phyloP scores from a whole-genome alignment of 2,329 filamentous ascomycete species.

The Dactylella cylindrospora region DNA sequence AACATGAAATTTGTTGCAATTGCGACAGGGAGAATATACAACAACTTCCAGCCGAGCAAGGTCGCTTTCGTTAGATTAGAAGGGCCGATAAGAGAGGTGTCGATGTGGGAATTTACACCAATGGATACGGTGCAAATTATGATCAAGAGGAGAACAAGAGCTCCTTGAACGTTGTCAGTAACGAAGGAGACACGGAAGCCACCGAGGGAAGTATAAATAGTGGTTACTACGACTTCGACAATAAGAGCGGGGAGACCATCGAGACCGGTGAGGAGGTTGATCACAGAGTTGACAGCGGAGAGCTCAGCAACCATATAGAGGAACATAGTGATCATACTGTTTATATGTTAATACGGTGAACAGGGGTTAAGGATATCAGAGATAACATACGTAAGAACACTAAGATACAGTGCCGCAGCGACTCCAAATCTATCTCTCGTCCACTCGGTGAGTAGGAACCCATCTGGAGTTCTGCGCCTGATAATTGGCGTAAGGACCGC shows the following conservation, averaged over 20 bases:
- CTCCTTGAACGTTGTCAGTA: slow-evolving; percentile 78
- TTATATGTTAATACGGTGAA: slow-evolving; percentile 20
- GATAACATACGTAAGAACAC: slow-evolving; percentile 63
- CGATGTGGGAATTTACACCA: slow-evolving; percentile 71
- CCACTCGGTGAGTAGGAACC: slow-evolving; percentile 84
- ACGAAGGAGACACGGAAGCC: slow-evolving; percentile 83
- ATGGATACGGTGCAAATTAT: slow-evolving; percentile 76
- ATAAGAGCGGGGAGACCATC: slow-evolving; percentile 74
- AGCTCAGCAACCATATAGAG: slow-evolving; percentile 85
- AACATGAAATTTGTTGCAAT: slow-evolving; percentile 86
- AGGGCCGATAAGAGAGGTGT: slow-evolving; percentile 66
- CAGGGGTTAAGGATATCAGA: not conserved
- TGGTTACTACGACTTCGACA: slow-evolving; percentile 74
- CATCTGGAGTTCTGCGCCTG: slow-evolving; percentile 75
- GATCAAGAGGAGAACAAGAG: slow-evolving; percentile 73
- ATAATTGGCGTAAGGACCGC: slow-evolving; percentile 75
- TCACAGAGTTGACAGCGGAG: slow-evolving; percentile 76
- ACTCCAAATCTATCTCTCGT: slow-evolving; percentile 74
- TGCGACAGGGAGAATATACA: slow-evolving; percentile 80
- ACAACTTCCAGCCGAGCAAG: slow-evolving; percentile 77
- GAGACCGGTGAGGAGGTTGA: slow-evolving; percentile 71
- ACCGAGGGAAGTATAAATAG: slow-evolving; percentile 78
- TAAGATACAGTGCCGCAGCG: slow-evolving; percentile 70
- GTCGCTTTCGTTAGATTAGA: slow-evolving; percentile 70
- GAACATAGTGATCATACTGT: slow-evolving; percentile 72